A percentile compares a stretch with the other conserved stretches of the same genome.
These are phyloP conservation scores for Fusarium nygamai DNA, from an alignment of 2,329 filamentous ascomycete species.

Conservation along the genomic window DNA sequence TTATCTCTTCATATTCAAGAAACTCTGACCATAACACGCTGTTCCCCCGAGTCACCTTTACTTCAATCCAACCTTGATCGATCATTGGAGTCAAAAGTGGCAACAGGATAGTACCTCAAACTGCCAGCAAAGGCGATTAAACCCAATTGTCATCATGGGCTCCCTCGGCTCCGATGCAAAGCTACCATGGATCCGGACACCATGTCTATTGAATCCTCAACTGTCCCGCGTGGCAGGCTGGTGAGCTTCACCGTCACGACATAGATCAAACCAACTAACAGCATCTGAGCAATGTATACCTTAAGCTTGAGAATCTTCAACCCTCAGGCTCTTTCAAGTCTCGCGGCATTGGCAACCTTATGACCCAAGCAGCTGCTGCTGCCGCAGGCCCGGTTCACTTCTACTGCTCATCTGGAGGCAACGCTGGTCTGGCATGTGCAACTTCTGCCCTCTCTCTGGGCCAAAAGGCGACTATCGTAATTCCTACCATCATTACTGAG, in stretches of 20 bases:
- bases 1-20: not conserved
- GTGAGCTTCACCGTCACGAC: constrained; percentile 54
- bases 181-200: constrained; percentile 76
- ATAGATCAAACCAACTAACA: constrained; percentile 14
- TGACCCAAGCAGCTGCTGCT: constrained; percentile 55
- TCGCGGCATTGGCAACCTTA: constrained; percentile 77
- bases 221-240: constrained; percentile 78
- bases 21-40: not conserved
- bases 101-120: not conserved
- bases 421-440: constrained; percentile 85
- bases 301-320: constrained; percentile 88
- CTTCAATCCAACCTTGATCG: not conserved
- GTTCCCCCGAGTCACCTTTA: not conserved
- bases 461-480: constrained; percentile 77
- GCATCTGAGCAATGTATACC: constrained; percentile 72
- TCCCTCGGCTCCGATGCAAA: constrained; percentile 52
- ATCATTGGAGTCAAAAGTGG: not conserved
- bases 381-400: constrained; percentile 66
- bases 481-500: constrained; percentile 72
- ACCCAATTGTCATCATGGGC: constrained; percentile 49
- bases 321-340: constrained; percentile 90
- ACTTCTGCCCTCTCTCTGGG: constrained; percentile 73
- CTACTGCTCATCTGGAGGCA: constrained; percentile 83
- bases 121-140: not conserved
- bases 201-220: constrained; percentile 72